Percentiles rank a stretch among this genome's conserved stretches.
These are phyloP conservation scores for Candida frijolesensis DNA, from an alignment of 1,139 yeast genomes.

Conservation along the genomic window DNA sequence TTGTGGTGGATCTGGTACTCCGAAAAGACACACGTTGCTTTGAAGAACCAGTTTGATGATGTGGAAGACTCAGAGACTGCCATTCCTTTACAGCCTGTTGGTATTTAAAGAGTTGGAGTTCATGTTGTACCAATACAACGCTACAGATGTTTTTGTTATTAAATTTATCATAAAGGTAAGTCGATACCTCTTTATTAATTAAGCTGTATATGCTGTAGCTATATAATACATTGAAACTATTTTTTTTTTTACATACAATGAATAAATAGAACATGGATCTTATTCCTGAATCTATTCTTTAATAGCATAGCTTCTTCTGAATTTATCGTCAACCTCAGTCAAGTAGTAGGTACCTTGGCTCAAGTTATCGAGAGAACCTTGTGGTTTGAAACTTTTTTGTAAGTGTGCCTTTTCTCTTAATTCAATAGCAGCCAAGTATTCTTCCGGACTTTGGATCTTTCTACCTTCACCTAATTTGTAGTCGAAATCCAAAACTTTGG, in stretches of 20 bases:
- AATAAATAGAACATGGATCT: neutral
- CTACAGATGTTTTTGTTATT: too few species aligned
- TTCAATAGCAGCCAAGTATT: constrained; percentile 78
- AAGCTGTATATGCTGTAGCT: constrained; percentile 2
- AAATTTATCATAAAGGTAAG: neutral
- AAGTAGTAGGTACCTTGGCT: constrained; percentile 82
- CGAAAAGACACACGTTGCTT: neutral
- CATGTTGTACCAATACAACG: too few species aligned
- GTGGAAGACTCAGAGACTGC: neutral
- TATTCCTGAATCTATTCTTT: constrained; percentile 43
- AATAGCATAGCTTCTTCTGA: constrained; percentile 75
- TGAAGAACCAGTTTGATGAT: neutral
- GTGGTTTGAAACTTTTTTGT: constrained; percentile 76
- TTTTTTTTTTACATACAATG: neutral
- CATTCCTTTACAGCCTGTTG: neutral
- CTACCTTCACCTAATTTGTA: constrained; percentile 68
- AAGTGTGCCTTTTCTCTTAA: constrained; percentile 89
- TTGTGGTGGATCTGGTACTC: constrained; percentile 3
- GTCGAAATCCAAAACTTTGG: constrained; percentile 67
- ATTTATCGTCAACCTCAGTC: constrained; percentile 82
- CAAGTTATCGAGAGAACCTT: constrained; percentile 74
- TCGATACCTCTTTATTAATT: neutral
- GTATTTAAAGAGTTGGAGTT: too few species aligned
- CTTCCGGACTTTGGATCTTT: constrained; percentile 67
- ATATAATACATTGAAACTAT: constrained; percentile 1